phyloP scores from a whole-genome alignment of 495 filamentous ascomycete species.

The Lophiostoma macrostomum region DNA sequence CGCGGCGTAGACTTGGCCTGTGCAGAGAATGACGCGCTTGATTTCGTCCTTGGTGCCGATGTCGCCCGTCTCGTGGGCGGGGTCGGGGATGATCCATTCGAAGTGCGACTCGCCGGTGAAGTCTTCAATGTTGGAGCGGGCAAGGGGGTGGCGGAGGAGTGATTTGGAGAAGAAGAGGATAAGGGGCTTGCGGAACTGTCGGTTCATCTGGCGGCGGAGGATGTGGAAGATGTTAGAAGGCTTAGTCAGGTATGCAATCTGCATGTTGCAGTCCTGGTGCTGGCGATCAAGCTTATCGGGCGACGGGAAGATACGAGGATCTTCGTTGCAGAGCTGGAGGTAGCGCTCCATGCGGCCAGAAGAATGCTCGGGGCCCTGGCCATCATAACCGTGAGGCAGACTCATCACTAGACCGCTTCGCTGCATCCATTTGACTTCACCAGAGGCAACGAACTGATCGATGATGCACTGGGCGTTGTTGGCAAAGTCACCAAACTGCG shows the following conservation, averaged over 20 bases:
- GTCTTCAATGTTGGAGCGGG: constrained; percentile 82
- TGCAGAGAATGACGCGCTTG: constrained; percentile 89
- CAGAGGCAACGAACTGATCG: constrained; percentile 97
- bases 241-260: constrained; percentile 89
- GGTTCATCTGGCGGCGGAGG: constrained; percentile 93
- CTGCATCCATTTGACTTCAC: constrained; percentile 98
- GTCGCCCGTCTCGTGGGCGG: constrained; percentile 66
- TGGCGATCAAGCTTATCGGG: constrained; percentile 89
- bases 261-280: constrained; percentile 99
- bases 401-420: constrained; percentile 92
- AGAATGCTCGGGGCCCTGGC: constrained; percentile 97
- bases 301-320: constrained; percentile 85
- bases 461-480: constrained; percentile 99
- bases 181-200: constrained; percentile 97
- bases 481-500: constrained; percentile 98
- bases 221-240: constrained; percentile 96
- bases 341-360: constrained; percentile 97
- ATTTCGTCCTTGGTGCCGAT: constrained; percentile 83
- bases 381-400: constrained; percentile 95
- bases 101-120: constrained; percentile 91
- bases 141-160: constrained; percentile 85
- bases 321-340: constrained; percentile 96
- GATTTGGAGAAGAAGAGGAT: constrained; percentile 97
- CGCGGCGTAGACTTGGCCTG: constrained; percentile 89
- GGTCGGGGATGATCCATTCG: constrained; percentile 90